Percentiles rank a stretch among this genome's conserved stretches.
Conservation (phyloP, 2,329 filamentous ascomycete genomes). For the Penicillium sp. region DNA sequence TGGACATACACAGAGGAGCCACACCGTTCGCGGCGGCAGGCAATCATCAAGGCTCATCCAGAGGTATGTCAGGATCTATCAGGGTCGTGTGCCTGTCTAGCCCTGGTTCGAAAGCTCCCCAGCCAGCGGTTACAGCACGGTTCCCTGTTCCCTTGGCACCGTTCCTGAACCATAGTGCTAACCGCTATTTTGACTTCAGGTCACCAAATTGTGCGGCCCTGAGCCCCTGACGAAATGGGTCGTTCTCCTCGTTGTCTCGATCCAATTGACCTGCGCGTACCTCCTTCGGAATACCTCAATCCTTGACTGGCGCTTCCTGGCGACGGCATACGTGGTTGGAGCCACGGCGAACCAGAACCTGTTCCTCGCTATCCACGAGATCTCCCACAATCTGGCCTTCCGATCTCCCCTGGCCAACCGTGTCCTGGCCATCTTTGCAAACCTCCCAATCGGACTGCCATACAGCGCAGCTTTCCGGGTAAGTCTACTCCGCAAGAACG, state of each 20-base stretch:
- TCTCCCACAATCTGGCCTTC: slow-evolving; percentile 97
- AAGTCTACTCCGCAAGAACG: slow-evolving; percentile 29
- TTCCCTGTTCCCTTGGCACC: slow-evolving; percentile 5
- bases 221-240: slow-evolving; percentile 96
- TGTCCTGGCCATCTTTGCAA: slow-evolving; percentile 86
- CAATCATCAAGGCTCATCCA: slow-evolving; percentile 97
- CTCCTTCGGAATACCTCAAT: slow-evolving; percentile 75
- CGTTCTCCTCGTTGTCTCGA: slow-evolving; percentile 76
- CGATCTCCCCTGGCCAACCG: slow-evolving; percentile 77
- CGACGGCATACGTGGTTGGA: slow-evolving; percentile 85
- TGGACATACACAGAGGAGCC: slow-evolving; percentile 99
- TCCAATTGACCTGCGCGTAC: slow-evolving; percentile 79
- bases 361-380: slow-evolving; percentile 98
- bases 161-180: slow-evolving; percentile 12
- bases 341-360: slow-evolving; percentile 98
- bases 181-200: slow-evolving; percentile 54
- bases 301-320: slow-evolving; percentile 80
- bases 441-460: slow-evolving; percentile 91
- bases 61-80: slow-evolving; percentile 62
- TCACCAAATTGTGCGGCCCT: slow-evolving; percentile 94
- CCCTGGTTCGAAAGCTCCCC: neutral
- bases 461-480: slow-evolving; percentile 95
- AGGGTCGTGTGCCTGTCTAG: neutral
- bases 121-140: slow-evolving; percentile 2
- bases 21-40: slow-evolving; percentile 83